Conservation (phyloP, 73 alveolate genomes). For the Diophrys sp. region DNA sequence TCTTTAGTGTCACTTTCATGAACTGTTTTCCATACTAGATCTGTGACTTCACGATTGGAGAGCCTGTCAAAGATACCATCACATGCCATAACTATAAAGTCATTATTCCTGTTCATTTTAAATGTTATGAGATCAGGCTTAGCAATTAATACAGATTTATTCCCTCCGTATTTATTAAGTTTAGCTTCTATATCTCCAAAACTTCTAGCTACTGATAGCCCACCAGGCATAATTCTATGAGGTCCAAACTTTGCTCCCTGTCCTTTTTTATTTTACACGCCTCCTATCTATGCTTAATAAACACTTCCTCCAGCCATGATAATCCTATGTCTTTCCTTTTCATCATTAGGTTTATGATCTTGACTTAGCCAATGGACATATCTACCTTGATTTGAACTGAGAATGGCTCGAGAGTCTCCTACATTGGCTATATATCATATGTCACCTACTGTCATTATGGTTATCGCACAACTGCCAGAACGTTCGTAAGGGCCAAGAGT, state of each 20-base stretch:
- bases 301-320: conserved; percentile 83
- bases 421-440: conserved; percentile 93
- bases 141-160: conserved; percentile 88
- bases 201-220: conserved; percentile 92
- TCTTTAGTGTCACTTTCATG: conserved; percentile 1
- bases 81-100: conserved; percentile 65
- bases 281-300: conserved; percentile 30
- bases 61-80: conserved; percentile 93
- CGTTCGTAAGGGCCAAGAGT: conserved; percentile 47
- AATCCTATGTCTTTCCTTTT: conserved; percentile 79
- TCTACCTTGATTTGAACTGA: conserved; percentile 81
- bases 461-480: conserved; percentile 96
- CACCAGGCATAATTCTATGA: conserved; percentile 88
- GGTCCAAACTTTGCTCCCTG: conserved; percentile 74
- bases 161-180: conserved; percentile 91
- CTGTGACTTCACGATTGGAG: conserved; percentile 76
- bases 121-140: conserved; percentile 89
- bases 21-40: conserved; percentile 56
- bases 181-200: conserved; percentile 98
- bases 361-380: conserved; percentile 68
- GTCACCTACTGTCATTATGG: conserved; percentile 83
- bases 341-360: conserved; percentile 92
- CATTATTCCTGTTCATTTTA: conserved; percentile 71
- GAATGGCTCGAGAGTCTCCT: conserved; percentile 95
- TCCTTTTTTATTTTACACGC: not conserved